Evolutionary conservation across 1,284 basidiomycete species (phyloP), one percentile per base, ranked within the genome.

Genomic region (Lignosus rhinocerotis): DNA sequence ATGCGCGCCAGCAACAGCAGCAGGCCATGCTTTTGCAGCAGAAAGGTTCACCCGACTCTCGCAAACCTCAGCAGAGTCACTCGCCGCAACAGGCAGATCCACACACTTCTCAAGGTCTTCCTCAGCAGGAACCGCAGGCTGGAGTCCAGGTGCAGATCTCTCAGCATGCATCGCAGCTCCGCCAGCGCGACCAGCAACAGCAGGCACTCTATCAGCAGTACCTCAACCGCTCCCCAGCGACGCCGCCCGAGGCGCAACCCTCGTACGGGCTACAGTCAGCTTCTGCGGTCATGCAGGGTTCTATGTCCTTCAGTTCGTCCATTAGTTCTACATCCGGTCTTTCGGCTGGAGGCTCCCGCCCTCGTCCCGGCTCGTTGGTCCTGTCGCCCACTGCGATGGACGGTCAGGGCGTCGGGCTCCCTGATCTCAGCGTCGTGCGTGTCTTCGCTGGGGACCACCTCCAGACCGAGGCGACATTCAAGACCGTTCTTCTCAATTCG

Each of bases 401-500:
- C 57, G 84, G 82, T 11, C 80, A 83, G 56, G 82, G 80, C 9
- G 78, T 85, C 2, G 82, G 81, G 16, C 87, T 92, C 7, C 93
- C 93, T 0, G 89, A 96, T 64, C 83, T 98, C 58, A 97, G 91
- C 67, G 96, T 99, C 59, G 87, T 98, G 53, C 90, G 96, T 17
- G 87, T 99, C 45, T 98, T 99, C 71, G 95, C 95, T 0, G 96
- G 96, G 9, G 87, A 91, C 61, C 80, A 89, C 62, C 70, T 94
- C 55, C 87, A 95, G 69, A 93, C 93, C 1, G 95, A 98, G 65
- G 93, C 94, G 3, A 97, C 95, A 0, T 99, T 98, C 83, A 98
- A 98, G 79, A 98, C 96, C 1, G 96, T 97, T 0, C 76, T 98
- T 19, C 83, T 98, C 61, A 98, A 96, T 69, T 80, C 90, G 8